Evolutionary conservation across 352 stramenopile genomes (phyloP).

Genomic region (Blastocystis hominis): DNA sequence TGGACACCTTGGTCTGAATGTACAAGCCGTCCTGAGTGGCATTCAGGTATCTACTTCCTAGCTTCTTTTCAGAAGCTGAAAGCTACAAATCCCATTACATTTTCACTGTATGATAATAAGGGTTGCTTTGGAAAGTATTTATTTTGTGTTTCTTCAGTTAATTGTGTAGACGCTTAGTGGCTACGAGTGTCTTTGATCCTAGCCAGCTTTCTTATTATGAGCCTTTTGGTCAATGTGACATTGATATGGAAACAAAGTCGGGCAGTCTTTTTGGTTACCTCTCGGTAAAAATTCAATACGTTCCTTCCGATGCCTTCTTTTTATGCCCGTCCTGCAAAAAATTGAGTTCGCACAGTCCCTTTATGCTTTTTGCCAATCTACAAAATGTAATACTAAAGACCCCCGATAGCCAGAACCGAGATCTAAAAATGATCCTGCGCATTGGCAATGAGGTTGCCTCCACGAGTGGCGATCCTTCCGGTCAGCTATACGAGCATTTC

Average conservation of each 20-base stretch:
- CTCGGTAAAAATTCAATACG: conserved; percentile 37
- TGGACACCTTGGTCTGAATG: not conserved
- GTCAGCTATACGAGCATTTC: conserved; percentile 1
- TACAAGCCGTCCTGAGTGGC: not conserved
- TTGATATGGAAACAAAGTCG: conserved; percentile 24
- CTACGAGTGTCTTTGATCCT: conserved; percentile 5
- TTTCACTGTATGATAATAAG: conserved; percentile 27
- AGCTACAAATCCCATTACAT: not conserved
- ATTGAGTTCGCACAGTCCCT: not conserved
- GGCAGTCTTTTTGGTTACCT: not conserved
- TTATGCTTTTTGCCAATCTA: conserved; percentile 5
- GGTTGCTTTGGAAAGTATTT: not conserved
- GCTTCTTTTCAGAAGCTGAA: not conserved
- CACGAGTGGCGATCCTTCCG: not conserved
- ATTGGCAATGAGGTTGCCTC: not conserved
- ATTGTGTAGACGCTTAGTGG: conserved; percentile 15
- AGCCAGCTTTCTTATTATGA: conserved; percentile 6
- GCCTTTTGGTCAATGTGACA: not conserved
- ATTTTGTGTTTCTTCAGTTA: not conserved
- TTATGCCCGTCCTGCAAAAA: not conserved
- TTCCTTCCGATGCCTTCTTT: not conserved
- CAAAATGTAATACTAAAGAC: not conserved
- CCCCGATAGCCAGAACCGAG: not conserved
- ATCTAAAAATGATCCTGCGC: not conserved
- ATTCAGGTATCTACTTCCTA: conserved; percentile 16